phyloP scores from a whole-genome alignment of 2,329 filamentous ascomycete genomes.

The Exophiala aquamarina region DNA sequence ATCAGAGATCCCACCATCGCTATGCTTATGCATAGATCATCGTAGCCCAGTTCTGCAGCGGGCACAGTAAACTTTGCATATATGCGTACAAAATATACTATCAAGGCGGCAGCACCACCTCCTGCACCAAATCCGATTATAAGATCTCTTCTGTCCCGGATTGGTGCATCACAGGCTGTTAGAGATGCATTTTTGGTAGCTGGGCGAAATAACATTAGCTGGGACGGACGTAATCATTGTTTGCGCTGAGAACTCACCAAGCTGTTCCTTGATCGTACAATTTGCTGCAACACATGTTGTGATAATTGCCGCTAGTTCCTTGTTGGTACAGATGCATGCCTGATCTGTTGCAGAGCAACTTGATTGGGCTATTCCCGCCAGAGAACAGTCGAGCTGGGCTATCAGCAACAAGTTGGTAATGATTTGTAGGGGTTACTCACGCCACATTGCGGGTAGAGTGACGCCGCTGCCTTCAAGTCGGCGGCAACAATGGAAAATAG shows the following conservation, averaged over 20 bases:
- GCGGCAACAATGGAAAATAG: slow-evolving; percentile 4
- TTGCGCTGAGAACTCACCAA: slow-evolving; percentile 30
- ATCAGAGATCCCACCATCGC: slow-evolving; percentile 30
- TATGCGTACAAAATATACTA: slow-evolving; percentile 37
- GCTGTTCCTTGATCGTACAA: slow-evolving; percentile 39
- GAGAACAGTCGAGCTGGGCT: slow-evolving; percentile 11
- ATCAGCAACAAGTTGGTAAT: slow-evolving; percentile 5
- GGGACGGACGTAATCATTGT: too few species aligned
- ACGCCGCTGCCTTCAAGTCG: slow-evolving; percentile 1
- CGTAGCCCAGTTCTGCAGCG: slow-evolving; percentile 39
- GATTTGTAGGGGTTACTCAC: background rate
- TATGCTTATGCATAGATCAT: slow-evolving; percentile 40
- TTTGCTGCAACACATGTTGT: slow-evolving; percentile 35
- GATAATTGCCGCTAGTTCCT: slow-evolving; percentile 33
- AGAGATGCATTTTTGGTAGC: slow-evolving; percentile 44
- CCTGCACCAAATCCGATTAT: slow-evolving; percentile 36
- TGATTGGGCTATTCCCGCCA: slow-evolving; percentile 35
- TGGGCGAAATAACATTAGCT: slow-evolving; percentile 15
- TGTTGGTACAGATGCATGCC: slow-evolving; percentile 42
- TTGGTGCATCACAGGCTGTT: slow-evolving; percentile 39
- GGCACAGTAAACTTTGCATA: slow-evolving; percentile 37
- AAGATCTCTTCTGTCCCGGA: slow-evolving; percentile 35
- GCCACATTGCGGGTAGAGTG: slow-evolving; percentile 15
- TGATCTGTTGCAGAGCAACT: slow-evolving; percentile 38
- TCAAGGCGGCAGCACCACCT: slow-evolving; percentile 36